These are phyloP conservation scores for Candida neerlandica DNA, from an alignment of 1,139 yeast genomes.

Conservation along the genomic window DNA sequence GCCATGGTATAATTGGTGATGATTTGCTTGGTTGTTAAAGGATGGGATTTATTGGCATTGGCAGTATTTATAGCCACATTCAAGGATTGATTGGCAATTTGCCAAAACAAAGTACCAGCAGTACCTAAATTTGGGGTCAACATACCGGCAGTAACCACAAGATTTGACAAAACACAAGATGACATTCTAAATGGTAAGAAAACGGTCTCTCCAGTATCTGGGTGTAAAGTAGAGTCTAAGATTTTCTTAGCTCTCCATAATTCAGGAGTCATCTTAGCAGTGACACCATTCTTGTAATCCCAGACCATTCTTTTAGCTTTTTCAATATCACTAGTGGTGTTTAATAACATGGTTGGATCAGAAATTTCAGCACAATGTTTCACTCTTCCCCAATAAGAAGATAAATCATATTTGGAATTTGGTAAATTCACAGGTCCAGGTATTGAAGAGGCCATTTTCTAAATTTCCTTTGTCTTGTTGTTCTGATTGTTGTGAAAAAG, in stretches of 20 bases:
- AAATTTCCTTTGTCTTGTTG: not conserved
- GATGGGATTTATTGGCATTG: conserved; percentile 93
- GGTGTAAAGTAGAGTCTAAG: conserved; percentile 87
- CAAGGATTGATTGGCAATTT: conserved; percentile 91
- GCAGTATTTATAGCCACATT: conserved; percentile 97
- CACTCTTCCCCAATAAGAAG: conserved; percentile 91
- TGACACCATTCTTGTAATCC: conserved; percentile 71
- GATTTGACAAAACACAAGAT: conserved; percentile 86
- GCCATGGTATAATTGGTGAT: conserved; percentile 81
- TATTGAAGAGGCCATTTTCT: conserved; percentile 81
- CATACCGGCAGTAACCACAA: conserved; percentile 97
- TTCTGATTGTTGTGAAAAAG: no score
- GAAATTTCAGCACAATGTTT: conserved; percentile 91
- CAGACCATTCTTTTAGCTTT: conserved; percentile 66
- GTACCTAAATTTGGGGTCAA: conserved; percentile 90
- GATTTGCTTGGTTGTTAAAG: conserved; percentile 76
- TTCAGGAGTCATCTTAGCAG: conserved; percentile 68
- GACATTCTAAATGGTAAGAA: conserved; percentile 95
- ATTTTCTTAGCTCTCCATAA: conserved; percentile 88
- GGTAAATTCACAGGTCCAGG: conserved; percentile 82
- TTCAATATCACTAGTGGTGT: conserved; percentile 64
- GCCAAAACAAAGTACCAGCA: conserved; percentile 94
- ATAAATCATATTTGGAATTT: conserved; percentile 72
- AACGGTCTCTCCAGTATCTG: conserved; percentile 94
- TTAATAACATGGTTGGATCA: conserved; percentile 87